Base-by-base conservation (phyloP, 2,329 filamentous ascomycete species). In the Blastomyces percursus region DNA sequence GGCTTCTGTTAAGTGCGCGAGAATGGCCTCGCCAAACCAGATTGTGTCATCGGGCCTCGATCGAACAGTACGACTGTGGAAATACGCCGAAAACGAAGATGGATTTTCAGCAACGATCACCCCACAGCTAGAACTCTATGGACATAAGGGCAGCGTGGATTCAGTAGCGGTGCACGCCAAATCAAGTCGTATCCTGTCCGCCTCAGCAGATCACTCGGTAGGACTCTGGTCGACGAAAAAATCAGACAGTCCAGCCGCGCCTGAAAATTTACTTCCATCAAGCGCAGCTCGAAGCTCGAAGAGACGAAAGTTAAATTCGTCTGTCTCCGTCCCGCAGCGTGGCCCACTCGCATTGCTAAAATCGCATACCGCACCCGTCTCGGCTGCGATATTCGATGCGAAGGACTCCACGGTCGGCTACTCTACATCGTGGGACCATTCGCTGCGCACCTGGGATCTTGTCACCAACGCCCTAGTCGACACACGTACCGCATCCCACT, bases 161-260 rank as follows among this genome's bases (percentile, higher is more conserved):
- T 84, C 84, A 59, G 76, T 96, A 62, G 86, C 88, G 62, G 85
- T 92, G 54, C 87, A 94, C 76, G 81, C 82, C 0, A 80, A 86
- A 14, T 87, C 89, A 42, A 87, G 85, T 66, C 87, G 90, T 65
- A 85, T 99, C 66, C 82, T 99, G 62, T 92, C 92, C 56, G 91
- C 90, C 55, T 95, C 90, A 0, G 82, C 87, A 64, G 94, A 97
- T 74, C 86, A 91, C 71, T 85, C 80, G 60, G 79, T 99, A 68
- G 92, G 91, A n/a, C 79, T 97, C 63, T 99, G 95, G 91, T 89
- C 89, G 14, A 87, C 88, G 0, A 87, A 86, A 67, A 91, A 92
- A 74, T 82, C 86, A 40, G 85, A 88, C 42, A 87, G 87, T 19
- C 90, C 92, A 1, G 81, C 86, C 12, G 90, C 90, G 8, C 87